Conservation (phyloP, 306 rosid genomes). For the Pachyrhizus erosus region DNA sequence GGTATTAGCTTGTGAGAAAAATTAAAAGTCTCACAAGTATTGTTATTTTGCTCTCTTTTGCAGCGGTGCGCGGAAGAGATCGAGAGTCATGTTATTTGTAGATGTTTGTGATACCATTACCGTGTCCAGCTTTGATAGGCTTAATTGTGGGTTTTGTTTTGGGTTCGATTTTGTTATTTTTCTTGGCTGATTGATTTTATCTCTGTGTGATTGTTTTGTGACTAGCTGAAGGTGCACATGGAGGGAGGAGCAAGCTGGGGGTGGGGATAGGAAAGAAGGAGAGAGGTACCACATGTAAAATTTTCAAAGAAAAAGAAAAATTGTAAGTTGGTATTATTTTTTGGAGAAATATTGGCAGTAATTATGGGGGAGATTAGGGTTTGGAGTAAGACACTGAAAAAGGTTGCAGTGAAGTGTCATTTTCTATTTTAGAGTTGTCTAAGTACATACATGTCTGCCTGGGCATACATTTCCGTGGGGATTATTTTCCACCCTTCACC, state of each 20-base stretch:
- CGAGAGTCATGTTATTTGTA: slow-evolving; percentile 18
- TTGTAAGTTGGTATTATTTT: slow-evolving; percentile 36
- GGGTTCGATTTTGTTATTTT: slow-evolving; percentile 11
- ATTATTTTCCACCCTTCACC: slow-evolving; percentile 46
- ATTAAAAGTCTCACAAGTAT: not conserved
- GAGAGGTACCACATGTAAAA: slow-evolving; percentile 40
- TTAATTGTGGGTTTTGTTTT: slow-evolving; percentile 34
- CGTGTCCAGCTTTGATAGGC: slow-evolving; percentile 25
- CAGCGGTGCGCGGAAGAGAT: slow-evolving; percentile 35
- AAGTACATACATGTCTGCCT: slow-evolving; percentile 50
- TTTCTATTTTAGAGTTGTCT: slow-evolving; percentile 65
- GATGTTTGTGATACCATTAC: slow-evolving; percentile 39
- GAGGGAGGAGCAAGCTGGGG: slow-evolving; percentile 32
- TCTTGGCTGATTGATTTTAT: slow-evolving; percentile 14
- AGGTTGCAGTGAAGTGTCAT: slow-evolving; percentile 93
- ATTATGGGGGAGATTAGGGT: slow-evolving; percentile 53
- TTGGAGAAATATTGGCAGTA: slow-evolving; percentile 16
- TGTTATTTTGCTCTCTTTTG: slow-evolving; percentile 32
- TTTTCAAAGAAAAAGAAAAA: slow-evolving; percentile 26
- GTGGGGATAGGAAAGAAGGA: not conserved
- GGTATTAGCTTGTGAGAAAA: slow-evolving; percentile 11
- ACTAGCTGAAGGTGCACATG: slow-evolving; percentile 46
- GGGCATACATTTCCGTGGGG: slow-evolving; percentile 85
- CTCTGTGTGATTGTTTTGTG: slow-evolving; percentile 39
- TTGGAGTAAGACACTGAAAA: slow-evolving; percentile 57